Evolutionary conservation across 768 basidiomycete species (phyloP), one percentile per base, ranked within the genome.

Genomic region (Krasilnikovozyma curviuscula): DNA sequence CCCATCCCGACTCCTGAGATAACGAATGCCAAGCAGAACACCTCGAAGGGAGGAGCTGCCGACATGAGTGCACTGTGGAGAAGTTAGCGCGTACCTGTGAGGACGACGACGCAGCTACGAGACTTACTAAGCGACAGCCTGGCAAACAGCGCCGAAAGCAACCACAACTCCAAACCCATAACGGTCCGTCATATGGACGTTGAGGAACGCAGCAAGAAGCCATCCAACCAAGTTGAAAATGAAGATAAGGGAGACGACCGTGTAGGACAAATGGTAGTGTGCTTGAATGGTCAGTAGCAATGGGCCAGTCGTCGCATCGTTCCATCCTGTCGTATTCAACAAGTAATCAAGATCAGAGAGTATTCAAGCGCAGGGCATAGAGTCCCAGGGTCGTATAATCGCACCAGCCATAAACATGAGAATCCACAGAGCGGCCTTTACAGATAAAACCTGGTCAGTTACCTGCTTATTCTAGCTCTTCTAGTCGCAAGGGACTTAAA

Each of bases 221-320:
- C 31, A 51, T n/a, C 50, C 67, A 41, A 60, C 29, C 45, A 64
- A 66, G 25, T 53, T 61, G 24, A 67, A 66, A 27, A 79, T 66
- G 60, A 80, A 82, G 21, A 79, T 70, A 40, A 77, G 59, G 0
- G 77, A 77, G 12, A 79, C 76, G 3, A 74, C 57, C 5, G 69
- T 65, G 54, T 73, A 76, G 12, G 65, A 64, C 24, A 73, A 68
- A 70, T 74, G 7, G 50, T 57, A 57, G 40, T 55, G 24, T 3
- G 35, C 42, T 29, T 55, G 54, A 6, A 57, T 54, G 9, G 40
- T 45, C 5, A 55, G 56, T 5, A 57, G 47, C 8, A 57, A 48
- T 27, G 56, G 56, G 1, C 56, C 56, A 14, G 49, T 52, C 1
- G 54, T 48, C 0, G 50, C 41, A 30, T 57, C 56, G 42, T 31